A percentile compares a stretch with the other conserved stretches of the same genome.
These are phyloP conservation scores for Colletotrichum theobromicola DNA, from an alignment of 2,329 filamentous ascomycete genomes.

Conservation along the genomic window DNA sequence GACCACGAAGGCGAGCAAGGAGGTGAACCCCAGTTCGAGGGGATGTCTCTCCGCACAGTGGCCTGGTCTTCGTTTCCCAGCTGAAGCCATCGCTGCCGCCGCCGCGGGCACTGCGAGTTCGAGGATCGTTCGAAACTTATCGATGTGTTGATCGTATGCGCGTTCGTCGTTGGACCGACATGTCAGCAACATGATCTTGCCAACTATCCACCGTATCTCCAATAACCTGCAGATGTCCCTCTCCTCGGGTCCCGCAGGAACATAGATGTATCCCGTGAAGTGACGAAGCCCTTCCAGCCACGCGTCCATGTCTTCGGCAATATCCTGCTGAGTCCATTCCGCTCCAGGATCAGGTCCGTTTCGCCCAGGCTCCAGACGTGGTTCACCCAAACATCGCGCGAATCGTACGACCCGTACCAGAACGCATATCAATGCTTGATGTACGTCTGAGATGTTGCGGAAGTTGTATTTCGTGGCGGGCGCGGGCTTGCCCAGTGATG, in stretches of 20 bases:
- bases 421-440: conserved; percentile 31
- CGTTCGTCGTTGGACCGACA: background rate
- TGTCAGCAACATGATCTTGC: background rate
- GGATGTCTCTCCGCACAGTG: too few relatives aligned
- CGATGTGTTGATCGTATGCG: conserved; percentile 35
- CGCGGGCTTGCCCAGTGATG: background rate
- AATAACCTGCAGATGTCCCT: background rate
- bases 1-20: background rate
- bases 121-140: conserved; percentile 26
- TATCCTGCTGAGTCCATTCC: background rate
- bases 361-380: background rate
- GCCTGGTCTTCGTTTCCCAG: background rate
- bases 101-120: background rate
- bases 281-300: background rate
- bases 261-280: background rate
- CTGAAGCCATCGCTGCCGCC: background rate
- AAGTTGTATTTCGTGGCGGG: background rate
- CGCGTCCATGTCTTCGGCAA: background rate
- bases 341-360: background rate
- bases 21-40: background rate
- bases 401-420: conserved; percentile 31
- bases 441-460: conserved; percentile 28
- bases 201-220: background rate
- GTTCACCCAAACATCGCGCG: conserved; percentile 28
- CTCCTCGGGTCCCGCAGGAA: background rate